Conservation (phyloP, 805 yeast genomes). For the Yarrowia keelungensis region DNA sequence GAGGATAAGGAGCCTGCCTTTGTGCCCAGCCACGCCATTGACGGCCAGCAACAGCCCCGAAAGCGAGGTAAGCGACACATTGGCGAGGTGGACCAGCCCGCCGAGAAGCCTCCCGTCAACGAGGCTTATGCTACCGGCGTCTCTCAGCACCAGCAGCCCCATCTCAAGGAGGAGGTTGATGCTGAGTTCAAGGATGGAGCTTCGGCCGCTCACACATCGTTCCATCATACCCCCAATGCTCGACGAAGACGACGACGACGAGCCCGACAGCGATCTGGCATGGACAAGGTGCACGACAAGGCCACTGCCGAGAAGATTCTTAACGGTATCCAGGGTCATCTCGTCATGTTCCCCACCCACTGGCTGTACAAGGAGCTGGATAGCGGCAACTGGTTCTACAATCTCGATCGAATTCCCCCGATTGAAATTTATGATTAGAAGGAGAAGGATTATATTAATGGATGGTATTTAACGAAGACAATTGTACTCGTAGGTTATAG, state of each 20-base stretch:
- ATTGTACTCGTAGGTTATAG: too few species aligned
- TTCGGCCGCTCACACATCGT: conserved; percentile 22
- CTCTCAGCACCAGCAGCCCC: conserved; percentile 17
- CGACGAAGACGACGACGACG: conserved; percentile 35
- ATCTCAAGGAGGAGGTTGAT: conserved; percentile 4
- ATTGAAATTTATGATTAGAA: conserved; percentile 83
- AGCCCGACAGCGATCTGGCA: conserved; percentile 15
- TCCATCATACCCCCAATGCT: conserved; percentile 19
- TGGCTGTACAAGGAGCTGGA: conserved; percentile 91
- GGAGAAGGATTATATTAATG: neutral
- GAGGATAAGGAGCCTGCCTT: neutral
- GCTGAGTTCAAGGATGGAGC: neutral
- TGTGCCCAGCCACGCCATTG: conserved; percentile 4
- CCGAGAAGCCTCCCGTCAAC: conserved; percentile 8
- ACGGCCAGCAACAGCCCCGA: conserved; percentile 16
- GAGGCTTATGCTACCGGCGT: conserved; percentile 10
- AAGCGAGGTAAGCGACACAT: conserved; percentile 5
- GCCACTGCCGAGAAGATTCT: conserved; percentile 78
- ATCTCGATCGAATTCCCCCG: conserved; percentile 92
- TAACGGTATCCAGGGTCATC: conserved; percentile 77
- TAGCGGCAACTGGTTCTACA: conserved; percentile 90
- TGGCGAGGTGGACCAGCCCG: conserved; percentile 19
- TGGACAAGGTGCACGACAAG: conserved; percentile 66
- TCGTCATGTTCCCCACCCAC: conserved; percentile 89
- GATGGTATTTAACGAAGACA: neutral